These are phyloP conservation scores for Aquilaria yunnanensis DNA, from an alignment of 345 rosid species.

Conservation along the genomic window DNA sequence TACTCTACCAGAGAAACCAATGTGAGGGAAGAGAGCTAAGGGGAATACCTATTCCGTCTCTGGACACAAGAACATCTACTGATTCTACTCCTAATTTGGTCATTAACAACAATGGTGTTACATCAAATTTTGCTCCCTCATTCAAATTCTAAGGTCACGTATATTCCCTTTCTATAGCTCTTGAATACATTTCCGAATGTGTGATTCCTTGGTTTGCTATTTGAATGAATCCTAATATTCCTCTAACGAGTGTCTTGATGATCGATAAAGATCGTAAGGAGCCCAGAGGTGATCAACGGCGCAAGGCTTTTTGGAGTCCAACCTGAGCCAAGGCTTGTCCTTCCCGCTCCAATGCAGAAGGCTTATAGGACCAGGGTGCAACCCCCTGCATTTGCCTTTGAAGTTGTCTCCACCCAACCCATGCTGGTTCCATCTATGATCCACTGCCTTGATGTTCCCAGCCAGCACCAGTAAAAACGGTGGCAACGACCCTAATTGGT, in stretches of 20 bases:
- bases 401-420: conserved; percentile 67
- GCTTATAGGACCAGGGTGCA: conserved; percentile 71
- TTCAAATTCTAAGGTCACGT: too few relatives aligned
- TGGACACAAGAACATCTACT: too few relatives aligned
- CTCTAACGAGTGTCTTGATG: conserved; percentile 44
- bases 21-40: too few relatives aligned
- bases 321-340: conserved; percentile 64
- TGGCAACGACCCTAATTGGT: conserved; percentile 60
- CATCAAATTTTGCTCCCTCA: too few relatives aligned
- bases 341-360: conserved; percentile 72
- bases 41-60: too few relatives aligned
- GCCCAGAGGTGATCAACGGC: conserved; percentile 63
- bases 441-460: conserved; percentile 51
- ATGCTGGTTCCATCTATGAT: conserved; percentile 72
- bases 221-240: conserved; percentile 15
- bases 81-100: too few relatives aligned
- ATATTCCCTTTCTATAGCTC: too few relatives aligned
- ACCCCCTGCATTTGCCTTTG: conserved; percentile 48
- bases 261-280: conserved; percentile 59
- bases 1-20: too few relatives aligned
- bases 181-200: too few relatives aligned
- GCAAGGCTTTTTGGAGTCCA: conserved; percentile 56
- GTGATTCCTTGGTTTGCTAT: too few relatives aligned
- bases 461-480: conserved; percentile 59
- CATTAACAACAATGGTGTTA: too few relatives aligned